Evolutionary conservation across 495 filamentous ascomycete genomes (phyloP), one percentile per base, ranked within the genome.

Genomic region (Aspergillus carlsbadensis): DNA sequence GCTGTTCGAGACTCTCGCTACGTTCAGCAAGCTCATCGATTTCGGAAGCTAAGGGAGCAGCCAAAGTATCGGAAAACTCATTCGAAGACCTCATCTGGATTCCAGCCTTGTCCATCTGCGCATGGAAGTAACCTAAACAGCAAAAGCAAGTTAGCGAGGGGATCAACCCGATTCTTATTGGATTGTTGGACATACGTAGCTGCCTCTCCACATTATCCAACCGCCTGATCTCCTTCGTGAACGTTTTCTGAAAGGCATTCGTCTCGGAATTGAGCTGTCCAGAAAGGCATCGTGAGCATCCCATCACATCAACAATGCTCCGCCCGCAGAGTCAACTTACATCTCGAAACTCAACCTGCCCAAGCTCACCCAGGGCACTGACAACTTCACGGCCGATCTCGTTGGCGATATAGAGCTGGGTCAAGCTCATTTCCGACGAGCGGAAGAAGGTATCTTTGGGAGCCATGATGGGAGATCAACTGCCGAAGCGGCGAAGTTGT

Each of bases 351-450:
- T 97, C 91, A 63, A 98, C 88, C 68, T 92, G 81, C 53, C 94
- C 94, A 63, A 99, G 81, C 79, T 98, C 94, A 62, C 94, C 94
- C 59, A 99, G 79, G 48, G 94, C 94, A 69, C 91, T 96, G 54
- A 98, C 90, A 61, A 96, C 92, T 79, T 99, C 94, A 70, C 94
- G 85, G 62, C 95, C 92, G 58, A 98, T 97, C 79, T 99, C 94
- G 65, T 96, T 97, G 60, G 94, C 90, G 65, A 98, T 92, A 77
- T 97, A 99, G 63, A 99, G 87, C 83, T 98, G 94, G 70, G 95
- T 95, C 84, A 99, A 86, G 82, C 91, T 96, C 94, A 99, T 99
- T 76, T 98, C 92, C 88, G 91, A 87, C 69, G 95, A 98, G 80
- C 95, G 94, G 88, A 99, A 97, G 79, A 96, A 87, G 74, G 91